These are phyloP conservation scores for Platanthera guangdongensis DNA, from an alignment of 106 monocot species.

Conservation along the genomic window DNA sequence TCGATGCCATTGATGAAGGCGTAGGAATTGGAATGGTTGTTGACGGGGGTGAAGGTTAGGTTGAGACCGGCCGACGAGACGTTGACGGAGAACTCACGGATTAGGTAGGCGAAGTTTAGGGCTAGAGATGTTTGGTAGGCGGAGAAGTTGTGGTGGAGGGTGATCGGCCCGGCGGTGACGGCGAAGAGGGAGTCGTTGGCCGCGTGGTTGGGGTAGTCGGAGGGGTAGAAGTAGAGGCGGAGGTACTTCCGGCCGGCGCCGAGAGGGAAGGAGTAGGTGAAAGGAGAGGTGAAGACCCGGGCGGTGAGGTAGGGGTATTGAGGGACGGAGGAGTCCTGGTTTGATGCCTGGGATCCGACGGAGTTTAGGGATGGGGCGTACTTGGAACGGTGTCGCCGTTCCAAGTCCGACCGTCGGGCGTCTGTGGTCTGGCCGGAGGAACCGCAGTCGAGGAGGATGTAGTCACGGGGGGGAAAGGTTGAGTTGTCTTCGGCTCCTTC, in stretches of 20 bases:
- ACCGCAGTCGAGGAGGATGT: slow-evolving; percentile 10
- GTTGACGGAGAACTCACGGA: slow-evolving; percentile 56
- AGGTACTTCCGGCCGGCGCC: slow-evolving; percentile 2
- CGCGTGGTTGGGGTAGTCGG: slow-evolving; percentile 24
- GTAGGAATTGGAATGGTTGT: slow-evolving; percentile 21
- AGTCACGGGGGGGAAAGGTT: background rate
- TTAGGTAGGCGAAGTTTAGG: slow-evolving; percentile 33
- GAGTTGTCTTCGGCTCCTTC: background rate
- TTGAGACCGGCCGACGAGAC: slow-evolving; percentile 31
- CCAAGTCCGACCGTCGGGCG: background rate
- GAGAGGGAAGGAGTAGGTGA: slow-evolving; percentile 10
- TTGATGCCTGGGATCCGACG: background rate
- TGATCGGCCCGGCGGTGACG: slow-evolving; percentile 37
- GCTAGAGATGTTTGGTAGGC: slow-evolving; percentile 41
- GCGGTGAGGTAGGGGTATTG: slow-evolving; percentile 1
- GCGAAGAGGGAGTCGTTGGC: slow-evolving; percentile 44
- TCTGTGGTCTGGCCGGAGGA: slow-evolving; percentile 1
- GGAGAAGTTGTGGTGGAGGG: slow-evolving; percentile 68
- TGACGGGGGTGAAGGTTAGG: slow-evolving; percentile 64
- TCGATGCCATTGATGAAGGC: slow-evolving; percentile 88
- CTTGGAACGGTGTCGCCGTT: slow-evolving; percentile 9
- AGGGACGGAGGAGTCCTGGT: slow-evolving; percentile 5
- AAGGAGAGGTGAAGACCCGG: background rate
- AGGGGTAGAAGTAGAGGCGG: slow-evolving; percentile 70
- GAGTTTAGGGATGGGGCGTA: background rate